Evolutionary conservation across 139 green algal species (phyloP), one percentile per base, ranked within the genome.

Genomic region (Coelastrella sp.): DNA sequence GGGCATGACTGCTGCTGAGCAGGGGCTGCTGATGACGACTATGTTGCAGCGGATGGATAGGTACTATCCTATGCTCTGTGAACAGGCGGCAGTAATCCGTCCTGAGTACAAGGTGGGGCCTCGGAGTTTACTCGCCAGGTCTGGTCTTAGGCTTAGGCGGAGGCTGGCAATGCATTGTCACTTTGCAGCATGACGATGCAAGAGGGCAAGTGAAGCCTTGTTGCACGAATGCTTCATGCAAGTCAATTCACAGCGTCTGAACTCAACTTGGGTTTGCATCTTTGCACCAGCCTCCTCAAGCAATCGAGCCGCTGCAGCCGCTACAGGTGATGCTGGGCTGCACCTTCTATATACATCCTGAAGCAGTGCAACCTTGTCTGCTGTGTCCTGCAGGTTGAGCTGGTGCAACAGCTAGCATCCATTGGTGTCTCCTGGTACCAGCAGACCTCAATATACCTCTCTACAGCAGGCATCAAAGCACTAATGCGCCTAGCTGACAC

Each of bases 31-130:
- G 66, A 77, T 83, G 86, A 75, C 90, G 2, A 83, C 60, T 60
- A 88, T 95, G 83, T 81, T 94, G 73, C 20, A 81, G 57, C 89
- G 93, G 22, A 91, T 91, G 22, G 85, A 90, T 3, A 79, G 91
- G 11, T 90, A 92, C 20, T 94, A 94, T 66, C 90, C 92, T n/a
- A 79, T 92, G 59, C 79, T 94, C 86, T 92, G 86, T 83, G 73
- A 75, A 19, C 92, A 94, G 83, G 76, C 71, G 23, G 65, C 80
- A 4, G 17, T 22, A 2, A 74, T 77, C 10, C 66, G 79, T 3
- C 54, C 61, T 11, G 88, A 73, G 57, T 84, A 83, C 79, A 61
- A 65, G 82, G 64, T 78, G 54, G 80, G 80, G n/a, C n/a, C n/a
- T n/a, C n/a, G n/a, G n/a, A n/a, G n/a, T n/a, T n/a, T n/a, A n/a